Evolutionary conservation across 164 flowering plant species (phyloP).

Genomic region (Vitis amurensis): DNA sequence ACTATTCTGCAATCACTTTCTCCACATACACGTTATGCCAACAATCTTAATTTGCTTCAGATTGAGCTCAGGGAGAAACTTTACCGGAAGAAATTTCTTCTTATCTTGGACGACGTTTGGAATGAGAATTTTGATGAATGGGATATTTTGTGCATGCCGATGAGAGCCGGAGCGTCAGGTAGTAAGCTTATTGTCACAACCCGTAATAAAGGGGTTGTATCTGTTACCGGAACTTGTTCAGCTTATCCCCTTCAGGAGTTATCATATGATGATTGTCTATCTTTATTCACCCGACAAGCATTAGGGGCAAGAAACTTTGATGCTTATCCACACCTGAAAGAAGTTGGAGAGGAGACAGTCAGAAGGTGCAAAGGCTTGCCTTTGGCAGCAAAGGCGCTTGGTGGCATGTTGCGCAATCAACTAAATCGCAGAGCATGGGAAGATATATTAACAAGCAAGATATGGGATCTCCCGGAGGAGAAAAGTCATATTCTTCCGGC

Average conservation of each 20-base stretch:
- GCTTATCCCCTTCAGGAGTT: neutral
- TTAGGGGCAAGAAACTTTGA: neutral
- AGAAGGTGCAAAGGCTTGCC: conserved; percentile 7
- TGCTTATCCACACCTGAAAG: neutral
- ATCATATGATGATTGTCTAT: neutral
- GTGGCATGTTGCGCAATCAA: conserved; percentile 2
- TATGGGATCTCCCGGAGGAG: conserved; percentile 7
- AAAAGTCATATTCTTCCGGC: too few species aligned
- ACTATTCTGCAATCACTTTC: neutral
- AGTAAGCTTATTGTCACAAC: conserved; percentile 14
- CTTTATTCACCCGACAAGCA: conserved; percentile 5
- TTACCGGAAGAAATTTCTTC: neutral
- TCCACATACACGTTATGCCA: neutral
- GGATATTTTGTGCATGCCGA: neutral
- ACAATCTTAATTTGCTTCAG: conserved; percentile 8
- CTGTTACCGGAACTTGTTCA: neutral
- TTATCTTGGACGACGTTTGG: conserved; percentile 35
- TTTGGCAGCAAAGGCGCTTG: conserved; percentile 16
- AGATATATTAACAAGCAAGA: neutral
- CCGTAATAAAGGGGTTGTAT: neutral
- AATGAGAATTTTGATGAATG: conserved; percentile 4
- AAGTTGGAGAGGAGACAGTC: conserved; percentile 5
- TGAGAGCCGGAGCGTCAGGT: neutral
- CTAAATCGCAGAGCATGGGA: neutral
- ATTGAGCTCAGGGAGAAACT: neutral